Percentiles rank a stretch among this genome's conserved stretches.
Conservation (phyloP, 2,329 filamentous ascomycete species). For the Fusarium sp. region DNA sequence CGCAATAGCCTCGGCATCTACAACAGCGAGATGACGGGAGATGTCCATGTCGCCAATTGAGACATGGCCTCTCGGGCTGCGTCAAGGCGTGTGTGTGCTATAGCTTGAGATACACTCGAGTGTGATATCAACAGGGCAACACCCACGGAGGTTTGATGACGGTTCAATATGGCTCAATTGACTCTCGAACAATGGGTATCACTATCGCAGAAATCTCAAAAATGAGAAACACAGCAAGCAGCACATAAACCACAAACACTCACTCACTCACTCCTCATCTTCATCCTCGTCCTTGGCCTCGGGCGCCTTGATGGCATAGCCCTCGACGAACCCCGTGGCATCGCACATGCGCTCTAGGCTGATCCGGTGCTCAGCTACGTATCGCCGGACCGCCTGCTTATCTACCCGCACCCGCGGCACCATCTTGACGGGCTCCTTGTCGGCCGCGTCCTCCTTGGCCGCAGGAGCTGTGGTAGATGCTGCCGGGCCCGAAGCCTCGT, state of each 20-base stretch:
- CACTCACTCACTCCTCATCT: slow-evolving; percentile 29
- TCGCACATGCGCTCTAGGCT: slow-evolving; percentile 75
- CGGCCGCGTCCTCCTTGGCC: slow-evolving; percentile 42
- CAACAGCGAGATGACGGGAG: background rate
- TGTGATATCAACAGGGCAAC: background rate
- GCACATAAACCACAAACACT: background rate
- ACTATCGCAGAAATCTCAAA: slow-evolving; percentile 33
- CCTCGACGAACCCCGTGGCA: slow-evolving; percentile 77
- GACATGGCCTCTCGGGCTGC: background rate
- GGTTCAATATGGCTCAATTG: slow-evolving; percentile 9
- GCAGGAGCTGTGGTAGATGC: slow-evolving; percentile 18
- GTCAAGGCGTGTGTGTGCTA: background rate
- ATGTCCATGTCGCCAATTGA: background rate
- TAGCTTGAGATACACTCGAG: background rate
- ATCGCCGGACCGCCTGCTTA: slow-evolving; percentile 69
- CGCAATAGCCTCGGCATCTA: slow-evolving; percentile 19
- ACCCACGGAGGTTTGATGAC: background rate
- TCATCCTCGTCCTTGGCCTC: slow-evolving; percentile 47
- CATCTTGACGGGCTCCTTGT: slow-evolving; percentile 40
- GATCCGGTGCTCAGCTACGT: slow-evolving; percentile 72
- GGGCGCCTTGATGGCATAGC: slow-evolving; percentile 65
- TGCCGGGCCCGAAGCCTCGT: slow-evolving; percentile 24
- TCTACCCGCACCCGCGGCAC: slow-evolving; percentile 63
- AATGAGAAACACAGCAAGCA: slow-evolving; percentile 5
- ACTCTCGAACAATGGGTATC: slow-evolving; percentile 35